A percentile compares a stretch with the other conserved stretches of the same genome.
Evolutionary conservation across 345 rosid species (phyloP).

Genomic region (Eucalyptus erythrocorys): DNA sequence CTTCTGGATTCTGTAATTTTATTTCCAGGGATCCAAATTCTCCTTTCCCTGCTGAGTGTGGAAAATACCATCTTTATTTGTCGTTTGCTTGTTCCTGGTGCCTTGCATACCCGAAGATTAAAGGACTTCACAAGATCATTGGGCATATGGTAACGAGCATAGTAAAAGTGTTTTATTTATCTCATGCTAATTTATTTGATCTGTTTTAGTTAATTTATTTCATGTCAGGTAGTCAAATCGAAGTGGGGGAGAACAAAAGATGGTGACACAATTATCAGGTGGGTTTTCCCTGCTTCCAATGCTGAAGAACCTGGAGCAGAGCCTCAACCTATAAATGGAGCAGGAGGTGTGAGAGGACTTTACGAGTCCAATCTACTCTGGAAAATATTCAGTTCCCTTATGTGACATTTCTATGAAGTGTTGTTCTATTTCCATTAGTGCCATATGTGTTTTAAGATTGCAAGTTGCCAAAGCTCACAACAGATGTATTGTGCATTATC

Average conservation of each 20-base stretch:
- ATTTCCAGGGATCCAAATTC: not conserved
- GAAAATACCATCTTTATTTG: not conserved
- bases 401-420: not conserved
- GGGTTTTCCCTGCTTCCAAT: not conserved
- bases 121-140: slow-evolving; percentile 34
- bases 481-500: not conserved
- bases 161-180: not conserved
- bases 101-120: slow-evolving; percentile 45
- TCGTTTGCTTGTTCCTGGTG: slow-evolving; percentile 2
- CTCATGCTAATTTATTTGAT: not conserved
- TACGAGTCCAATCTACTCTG: not conserved
- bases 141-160: not conserved
- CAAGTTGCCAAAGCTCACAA: not conserved
- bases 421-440: not conserved
- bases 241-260: slow-evolving; percentile 22
- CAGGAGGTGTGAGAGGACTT: not conserved
- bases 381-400: not conserved
- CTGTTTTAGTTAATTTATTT: not conserved
- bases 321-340: not conserved
- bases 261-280: not conserved
- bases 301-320: not conserved
- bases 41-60: not conserved
- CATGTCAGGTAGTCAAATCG: not conserved
- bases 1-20: not conserved
- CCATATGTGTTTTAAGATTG: not conserved